phyloP scores from a whole-genome alignment of 2,329 filamentous ascomycete species.

The Pseudocercospora vitis region DNA sequence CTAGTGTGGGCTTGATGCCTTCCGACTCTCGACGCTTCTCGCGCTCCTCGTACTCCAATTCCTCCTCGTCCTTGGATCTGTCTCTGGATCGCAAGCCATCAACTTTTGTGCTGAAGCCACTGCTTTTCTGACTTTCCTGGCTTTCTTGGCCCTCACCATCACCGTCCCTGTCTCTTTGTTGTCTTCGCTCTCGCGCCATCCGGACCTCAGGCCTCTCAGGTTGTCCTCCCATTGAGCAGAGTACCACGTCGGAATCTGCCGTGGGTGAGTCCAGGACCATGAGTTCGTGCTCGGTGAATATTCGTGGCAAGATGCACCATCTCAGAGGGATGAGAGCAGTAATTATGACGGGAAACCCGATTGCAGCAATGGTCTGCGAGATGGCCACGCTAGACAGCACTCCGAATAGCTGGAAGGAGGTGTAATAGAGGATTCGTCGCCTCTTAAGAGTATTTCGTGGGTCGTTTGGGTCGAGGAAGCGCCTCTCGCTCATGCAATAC shows the following conservation, averaged over 20 bases:
- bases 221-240: constrained; percentile 54
- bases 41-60: constrained; percentile 22
- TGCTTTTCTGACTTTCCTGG: constrained; percentile 26
- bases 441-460: constrained; percentile 47
- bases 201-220: constrained; percentile 43
- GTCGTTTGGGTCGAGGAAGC: constrained; percentile 51
- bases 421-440: constrained; percentile 51
- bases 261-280: constrained; percentile 55
- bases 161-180: constrained; percentile 27
- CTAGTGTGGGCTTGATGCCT: constrained; percentile 27
- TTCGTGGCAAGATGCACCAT: constrained; percentile 51
- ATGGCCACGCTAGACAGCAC: constrained; percentile 58
- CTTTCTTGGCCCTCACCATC: constrained; percentile 30
- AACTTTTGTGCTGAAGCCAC: constrained; percentile 19
- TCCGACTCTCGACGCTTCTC: constrained; percentile 21
- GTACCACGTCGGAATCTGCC: constrained; percentile 54
- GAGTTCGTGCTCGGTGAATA: constrained; percentile 53
- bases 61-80: constrained; percentile 29
- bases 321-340: constrained; percentile 57
- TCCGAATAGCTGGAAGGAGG: constrained; percentile 53
- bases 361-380: constrained; percentile 60
- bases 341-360: constrained; percentile 61
- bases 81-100: constrained; percentile 28
- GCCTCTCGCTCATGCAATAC: constrained; percentile 49
- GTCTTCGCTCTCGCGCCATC: constrained; percentile 29